Conservation (phyloP, 352 stramenopile species). For the Pythium sp. region DNA sequence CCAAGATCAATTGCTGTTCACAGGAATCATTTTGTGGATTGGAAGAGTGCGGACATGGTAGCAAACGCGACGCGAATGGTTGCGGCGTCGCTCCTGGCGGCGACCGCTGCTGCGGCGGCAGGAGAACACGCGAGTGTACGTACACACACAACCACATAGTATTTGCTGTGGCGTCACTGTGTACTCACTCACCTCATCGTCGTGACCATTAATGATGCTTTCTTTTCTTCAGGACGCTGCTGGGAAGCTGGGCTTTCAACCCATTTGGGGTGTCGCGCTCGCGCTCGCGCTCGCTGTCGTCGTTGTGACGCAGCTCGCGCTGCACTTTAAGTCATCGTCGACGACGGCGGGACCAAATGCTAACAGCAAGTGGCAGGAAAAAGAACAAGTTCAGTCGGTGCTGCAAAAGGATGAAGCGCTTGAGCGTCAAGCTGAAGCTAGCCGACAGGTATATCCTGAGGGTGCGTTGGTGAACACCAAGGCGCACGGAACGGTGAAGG, state of each 20-base stretch:
- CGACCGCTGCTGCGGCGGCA: background rate
- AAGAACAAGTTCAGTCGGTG: constrained; percentile 20
- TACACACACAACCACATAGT: background rate
- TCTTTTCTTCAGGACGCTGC: background rate
- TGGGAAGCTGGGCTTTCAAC: background rate
- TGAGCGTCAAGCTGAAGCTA: constrained; percentile 24
- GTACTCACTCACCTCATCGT: background rate
- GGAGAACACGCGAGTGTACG: background rate
- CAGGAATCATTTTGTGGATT: background rate
- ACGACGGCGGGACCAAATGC: background rate
- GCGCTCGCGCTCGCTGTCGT: constrained; percentile 21
- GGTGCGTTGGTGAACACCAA: constrained; percentile 24
- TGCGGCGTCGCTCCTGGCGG: background rate
- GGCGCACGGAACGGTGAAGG: constrained; percentile 9
- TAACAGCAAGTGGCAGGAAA: background rate
- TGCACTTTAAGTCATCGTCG: background rate
- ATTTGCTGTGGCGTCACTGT: background rate
- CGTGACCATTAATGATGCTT: background rate
- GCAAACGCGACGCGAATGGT: background rate
- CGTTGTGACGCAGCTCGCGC: constrained; percentile 18
- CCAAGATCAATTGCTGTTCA: background rate
- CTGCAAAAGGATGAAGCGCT: constrained; percentile 31
- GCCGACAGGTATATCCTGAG: constrained; percentile 22
- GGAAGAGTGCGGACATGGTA: background rate
- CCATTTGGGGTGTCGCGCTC: constrained; percentile 10